A percentile compares a stretch with the other conserved stretches of the same genome.
Conservation (phyloP, 1,139 yeast genomes). For the Sporopachydermia cereana region DNA sequence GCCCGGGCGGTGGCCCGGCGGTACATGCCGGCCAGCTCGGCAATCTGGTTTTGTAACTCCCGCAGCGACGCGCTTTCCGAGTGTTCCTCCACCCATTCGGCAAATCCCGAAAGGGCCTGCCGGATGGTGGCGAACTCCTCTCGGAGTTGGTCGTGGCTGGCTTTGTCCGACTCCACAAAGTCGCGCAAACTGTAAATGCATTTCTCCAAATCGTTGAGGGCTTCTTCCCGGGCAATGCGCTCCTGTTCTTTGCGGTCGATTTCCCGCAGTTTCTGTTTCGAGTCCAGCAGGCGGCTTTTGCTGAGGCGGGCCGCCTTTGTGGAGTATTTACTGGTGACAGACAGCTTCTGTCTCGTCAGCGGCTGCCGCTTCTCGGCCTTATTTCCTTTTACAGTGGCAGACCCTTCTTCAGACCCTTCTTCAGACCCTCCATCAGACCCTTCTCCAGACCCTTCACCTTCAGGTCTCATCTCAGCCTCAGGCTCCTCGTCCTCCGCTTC, state of each 20-base stretch:
- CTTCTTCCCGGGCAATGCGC: constrained; percentile 20
- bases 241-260: constrained; percentile 21
- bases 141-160: constrained; percentile 7
- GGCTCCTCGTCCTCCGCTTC: constrained; percentile 1
- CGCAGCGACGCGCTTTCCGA: constrained; percentile 42
- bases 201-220: constrained; percentile 24
- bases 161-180: constrained; percentile 4
- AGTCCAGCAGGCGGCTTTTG: constrained; percentile 22
- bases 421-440: constrained; percentile 4
- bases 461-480: background rate
- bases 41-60: constrained; percentile 28
- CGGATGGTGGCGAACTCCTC: constrained; percentile 8
- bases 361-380: constrained; percentile 7
- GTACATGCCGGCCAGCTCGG: constrained; percentile 19
- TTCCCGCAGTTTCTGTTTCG: constrained; percentile 19
- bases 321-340: constrained; percentile 11
- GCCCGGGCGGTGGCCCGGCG: background rate
- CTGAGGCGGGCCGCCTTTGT: constrained; percentile 14
- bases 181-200: constrained; percentile 17
- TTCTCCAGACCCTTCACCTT: background rate
- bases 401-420: constrained; percentile 9
- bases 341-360: constrained; percentile 8
- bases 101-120: constrained; percentile 32
- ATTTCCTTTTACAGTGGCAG: constrained; percentile 5
- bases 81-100: constrained; percentile 77